Base-by-base conservation (phyloP, 192 early-diverging fungal genomes). In the Backusella westeae region DNA sequence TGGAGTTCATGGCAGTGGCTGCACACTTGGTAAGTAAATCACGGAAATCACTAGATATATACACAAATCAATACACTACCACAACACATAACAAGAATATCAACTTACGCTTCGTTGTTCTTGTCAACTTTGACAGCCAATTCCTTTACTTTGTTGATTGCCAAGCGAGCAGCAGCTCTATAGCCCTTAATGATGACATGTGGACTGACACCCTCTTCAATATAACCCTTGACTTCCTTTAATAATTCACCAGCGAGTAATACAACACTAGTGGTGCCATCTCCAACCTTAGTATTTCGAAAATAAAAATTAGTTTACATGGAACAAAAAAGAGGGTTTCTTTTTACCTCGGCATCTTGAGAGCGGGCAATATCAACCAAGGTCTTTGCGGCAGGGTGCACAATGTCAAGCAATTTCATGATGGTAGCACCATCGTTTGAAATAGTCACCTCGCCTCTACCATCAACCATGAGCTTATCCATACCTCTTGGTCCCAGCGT, bases 361-460 rank as follows among this genome's bases (percentile, higher is more conserved):
- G 97, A 92, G 34, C 97, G 88, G 42, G 96, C 96, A 85, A 99
- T 98, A 82, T 99, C 98, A 26, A 99, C 98, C 46, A 99, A 87
- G 1, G 96, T 96, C 85, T 97, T 98, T 77, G 96, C 98, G 38
- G 98, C 98, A 39, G 98, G 98, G 83, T 99, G 98, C 38, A 98
- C 96, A 77, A 99, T 95, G 80, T 99, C 98, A 74, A 99, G 86
- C 65, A 98, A 87, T 85, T 94, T 95, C 91, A 99, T 93, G 81
- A 99, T 99, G 14, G 98, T 99, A 2, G 98, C 98, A 59, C 98
- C 98, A 85, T 99, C 98, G 83, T 99, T 99, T 34, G 97, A 98
- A 78, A 98, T 98, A 15, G 97, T 98, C 36, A 97, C 96, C 53
- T 90, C 78, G 46, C 93, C 93, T 79, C 93, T 94, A 69, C 89